phyloP scores from a whole-genome alignment of 2,329 filamentous ascomycete genomes.

The Arthrobotrys iridis region DNA sequence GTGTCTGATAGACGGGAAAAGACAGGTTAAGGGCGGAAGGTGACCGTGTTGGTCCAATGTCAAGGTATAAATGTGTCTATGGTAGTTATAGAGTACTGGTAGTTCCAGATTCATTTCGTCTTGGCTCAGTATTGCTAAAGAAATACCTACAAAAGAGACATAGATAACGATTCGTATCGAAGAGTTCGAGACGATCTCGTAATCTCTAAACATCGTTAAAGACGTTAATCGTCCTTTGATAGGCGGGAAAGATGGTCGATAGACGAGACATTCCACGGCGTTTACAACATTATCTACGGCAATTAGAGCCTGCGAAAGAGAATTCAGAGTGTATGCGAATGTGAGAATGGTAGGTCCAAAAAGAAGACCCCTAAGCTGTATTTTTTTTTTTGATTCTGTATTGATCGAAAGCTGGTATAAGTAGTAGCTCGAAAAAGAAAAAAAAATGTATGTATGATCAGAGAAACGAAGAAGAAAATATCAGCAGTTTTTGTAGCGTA shows the following conservation, averaged over 20 bases:
- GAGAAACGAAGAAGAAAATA: too few species aligned
- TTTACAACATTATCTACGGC: too few species aligned
- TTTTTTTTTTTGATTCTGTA: not conserved
- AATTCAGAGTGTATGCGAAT: not conserved
- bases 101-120: too few species aligned
- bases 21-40: too few species aligned
- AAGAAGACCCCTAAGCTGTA: not conserved
- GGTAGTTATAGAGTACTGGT: too few species aligned
- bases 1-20: not conserved
- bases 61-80: not conserved
- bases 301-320: not conserved
- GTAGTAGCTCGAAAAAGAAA: not conserved
- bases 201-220: not conserved
- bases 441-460: not conserved
- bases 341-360: not conserved
- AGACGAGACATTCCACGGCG: too few species aligned
- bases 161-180: not conserved
- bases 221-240: not conserved
- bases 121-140: too few species aligned
- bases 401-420: not conserved
- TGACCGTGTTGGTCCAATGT: too few species aligned
- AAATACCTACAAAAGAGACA: too few species aligned
- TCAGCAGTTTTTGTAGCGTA: constrained; percentile 15
- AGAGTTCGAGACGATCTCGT: not conserved
- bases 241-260: not conserved